Base-by-base conservation (phyloP, 257 asterid species). In the Nicotiana benthamiana region DNA sequence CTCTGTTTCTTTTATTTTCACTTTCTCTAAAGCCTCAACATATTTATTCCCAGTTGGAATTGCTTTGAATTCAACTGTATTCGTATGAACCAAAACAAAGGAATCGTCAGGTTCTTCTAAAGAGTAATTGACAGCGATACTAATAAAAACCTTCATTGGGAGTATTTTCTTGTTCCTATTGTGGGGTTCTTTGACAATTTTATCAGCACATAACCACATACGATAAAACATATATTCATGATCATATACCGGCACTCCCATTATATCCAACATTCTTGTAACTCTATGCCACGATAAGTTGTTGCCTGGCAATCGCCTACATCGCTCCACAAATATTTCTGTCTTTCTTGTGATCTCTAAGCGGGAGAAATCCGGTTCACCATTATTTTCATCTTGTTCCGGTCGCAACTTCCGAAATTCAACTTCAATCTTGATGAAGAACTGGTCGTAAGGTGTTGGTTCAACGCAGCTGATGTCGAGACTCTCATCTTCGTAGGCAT, bases 71-170 rank as follows among this genome's bases (percentile, higher is more conserved):
- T 43, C 1, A 2, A 5, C 36, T 13, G 9, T 48, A 17, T 5
- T 26, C 79, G 2, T 57, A 15, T 5, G 4, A 28, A 22, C 54
- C 24, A 18, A 32, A 17, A 30, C 48, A 20, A 70, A 4, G 11
- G 59, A 22, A 34, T 80, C 28, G 17, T 40, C 74, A 4, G 40
- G 20, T 17, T 46, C 53, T 4, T 28, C 61, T 3, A 46, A 30
- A 0, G 3, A 20, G 30, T 84, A 32, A 76, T 76, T 17, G 1
- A 54, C 34, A 4, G n/a, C 17, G 1, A 81, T 5, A 9, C 77
- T 61, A 15, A 77, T 51, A 11, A 64, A 81, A 51, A 84, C 77
- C 46, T 12, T 57, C 17, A 84, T 76, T 0, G 84, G 84, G 11
- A 84, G 67, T 13, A 84, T 22, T 43, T 67, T 80, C 15, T 60